Conservation (phyloP, 2,329 filamentous ascomycete genomes). For the Drechslerella dactyloides region DNA sequence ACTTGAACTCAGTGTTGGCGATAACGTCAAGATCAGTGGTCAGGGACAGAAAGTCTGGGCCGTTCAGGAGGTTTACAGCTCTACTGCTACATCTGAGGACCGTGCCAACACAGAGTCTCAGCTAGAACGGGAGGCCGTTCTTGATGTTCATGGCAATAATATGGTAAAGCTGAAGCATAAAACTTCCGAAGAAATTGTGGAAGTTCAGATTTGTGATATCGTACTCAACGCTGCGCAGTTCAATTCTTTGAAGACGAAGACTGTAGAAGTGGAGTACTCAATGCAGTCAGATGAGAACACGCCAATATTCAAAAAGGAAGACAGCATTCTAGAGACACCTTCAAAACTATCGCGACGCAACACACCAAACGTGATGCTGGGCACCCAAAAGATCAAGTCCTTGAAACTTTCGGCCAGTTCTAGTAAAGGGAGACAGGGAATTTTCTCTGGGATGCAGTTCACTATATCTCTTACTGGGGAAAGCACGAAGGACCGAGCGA, state of each 20-base stretch:
- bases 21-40: conserved; percentile 10
- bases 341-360: conserved; percentile 21
- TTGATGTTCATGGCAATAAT: conserved; percentile 25
- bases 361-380: conserved; percentile 14
- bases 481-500: conserved; percentile 56
- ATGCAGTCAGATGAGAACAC: conserved; percentile 14
- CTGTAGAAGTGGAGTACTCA: conserved; percentile 19
- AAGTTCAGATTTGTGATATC: conserved; percentile 20
- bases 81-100: background rate
- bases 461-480: conserved; percentile 26
- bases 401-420: conserved; percentile 7
- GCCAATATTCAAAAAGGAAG: conserved; percentile 22
- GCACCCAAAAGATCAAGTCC: conserved; percentile 15
- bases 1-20: conserved; percentile 16
- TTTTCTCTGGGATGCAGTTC: conserved; percentile 28
- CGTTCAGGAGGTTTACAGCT: conserved; percentile 24
- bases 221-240: conserved; percentile 16
- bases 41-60: conserved; percentile 25
- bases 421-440: conserved; percentile 11
- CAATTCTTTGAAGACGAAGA: conserved; percentile 10
- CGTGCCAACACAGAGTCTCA: conserved; percentile 18
- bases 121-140: conserved; percentile 18
- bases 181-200: conserved; percentile 3
- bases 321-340: conserved; percentile 23
- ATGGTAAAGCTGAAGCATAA: conserved; percentile 36